phyloP scores from a whole-genome alignment of 106 monocot genomes.

The Iris macrosiphon region DNA sequence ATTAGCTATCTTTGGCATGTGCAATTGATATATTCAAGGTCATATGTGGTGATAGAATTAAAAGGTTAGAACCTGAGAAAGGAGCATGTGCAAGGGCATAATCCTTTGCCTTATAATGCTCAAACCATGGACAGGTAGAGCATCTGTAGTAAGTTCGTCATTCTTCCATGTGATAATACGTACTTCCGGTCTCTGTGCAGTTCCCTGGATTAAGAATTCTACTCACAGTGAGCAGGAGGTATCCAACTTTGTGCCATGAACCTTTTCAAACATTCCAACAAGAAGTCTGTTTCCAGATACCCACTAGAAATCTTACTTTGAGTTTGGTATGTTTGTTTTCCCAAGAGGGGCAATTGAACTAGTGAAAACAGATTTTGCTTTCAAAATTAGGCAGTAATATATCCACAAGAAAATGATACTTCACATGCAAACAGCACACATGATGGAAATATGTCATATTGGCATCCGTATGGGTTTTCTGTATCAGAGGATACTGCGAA shows the following conservation, averaged over 20 bases:
- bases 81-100: slow-evolving; percentile 96
- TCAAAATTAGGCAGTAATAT: no score
- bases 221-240: not conserved
- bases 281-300: not conserved
- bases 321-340: no score
- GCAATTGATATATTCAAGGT: not conserved
- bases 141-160: slow-evolving; percentile 96
- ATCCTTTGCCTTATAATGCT: slow-evolving; percentile 97
- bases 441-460: no score
- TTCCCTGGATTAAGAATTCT: slow-evolving; percentile 60
- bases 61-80: slow-evolving; percentile 53
- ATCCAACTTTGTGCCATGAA: not conserved
- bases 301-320: no score
- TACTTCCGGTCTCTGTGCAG: slow-evolving; percentile 86
- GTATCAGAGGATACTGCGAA: no score
- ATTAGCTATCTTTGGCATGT: slow-evolving; percentile 1
- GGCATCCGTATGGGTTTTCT: no score
- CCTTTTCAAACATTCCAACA: not conserved
- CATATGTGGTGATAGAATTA: not conserved
- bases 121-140: slow-evolving; percentile 93
- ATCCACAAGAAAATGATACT: no score
- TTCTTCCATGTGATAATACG: slow-evolving; percentile 96
- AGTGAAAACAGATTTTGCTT: no score
- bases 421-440: no score
- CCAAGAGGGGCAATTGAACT: no score